Conservation (phyloP, 2,329 filamentous ascomycete genomes). For the Diaporthe velutina region DNA sequence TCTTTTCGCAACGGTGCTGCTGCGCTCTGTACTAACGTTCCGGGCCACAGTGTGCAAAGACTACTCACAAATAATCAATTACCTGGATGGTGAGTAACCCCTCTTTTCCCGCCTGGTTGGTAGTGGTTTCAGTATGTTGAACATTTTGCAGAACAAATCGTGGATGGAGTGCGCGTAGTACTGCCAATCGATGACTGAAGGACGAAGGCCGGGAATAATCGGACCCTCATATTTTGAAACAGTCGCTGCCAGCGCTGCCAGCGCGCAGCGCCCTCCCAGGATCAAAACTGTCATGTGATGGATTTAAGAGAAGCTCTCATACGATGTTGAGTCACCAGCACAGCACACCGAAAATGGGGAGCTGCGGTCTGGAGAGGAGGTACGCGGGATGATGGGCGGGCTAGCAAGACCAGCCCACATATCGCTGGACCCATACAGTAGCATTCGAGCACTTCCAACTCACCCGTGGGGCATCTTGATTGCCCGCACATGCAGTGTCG, state of each 20-base stretch:
- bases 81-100: slow-evolving; percentile 42
- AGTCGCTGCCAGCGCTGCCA: slow-evolving; percentile 11
- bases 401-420: slow-evolving; percentile 22
- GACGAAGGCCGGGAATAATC: background rate
- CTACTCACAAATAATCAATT: slow-evolving; percentile 43
- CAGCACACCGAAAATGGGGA: slow-evolving; percentile 22
- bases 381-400: slow-evolving; percentile 4
- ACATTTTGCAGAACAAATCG: slow-evolving; percentile 31
- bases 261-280: slow-evolving; percentile 16
- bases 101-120: slow-evolving; percentile 25
- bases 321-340: slow-evolving; percentile 28
- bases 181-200: slow-evolving; percentile 38
- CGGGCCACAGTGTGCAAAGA: slow-evolving; percentile 43
- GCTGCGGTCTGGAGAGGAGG: slow-evolving; percentile 1
- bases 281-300: background rate
- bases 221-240: slow-evolving; percentile 8
- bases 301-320: slow-evolving; percentile 12
- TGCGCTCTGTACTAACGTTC: slow-evolving; percentile 2
- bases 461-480: slow-evolving; percentile 30
- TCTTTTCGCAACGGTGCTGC: background rate
- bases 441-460: slow-evolving; percentile 29
- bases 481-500: slow-evolving; percentile 30
- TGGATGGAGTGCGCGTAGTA: slow-evolving; percentile 36
- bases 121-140: background rate
- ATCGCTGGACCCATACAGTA: slow-evolving; percentile 24